Conservation (phyloP, 768 basidiomycete genomes). For the Zangia roseola region DNA sequence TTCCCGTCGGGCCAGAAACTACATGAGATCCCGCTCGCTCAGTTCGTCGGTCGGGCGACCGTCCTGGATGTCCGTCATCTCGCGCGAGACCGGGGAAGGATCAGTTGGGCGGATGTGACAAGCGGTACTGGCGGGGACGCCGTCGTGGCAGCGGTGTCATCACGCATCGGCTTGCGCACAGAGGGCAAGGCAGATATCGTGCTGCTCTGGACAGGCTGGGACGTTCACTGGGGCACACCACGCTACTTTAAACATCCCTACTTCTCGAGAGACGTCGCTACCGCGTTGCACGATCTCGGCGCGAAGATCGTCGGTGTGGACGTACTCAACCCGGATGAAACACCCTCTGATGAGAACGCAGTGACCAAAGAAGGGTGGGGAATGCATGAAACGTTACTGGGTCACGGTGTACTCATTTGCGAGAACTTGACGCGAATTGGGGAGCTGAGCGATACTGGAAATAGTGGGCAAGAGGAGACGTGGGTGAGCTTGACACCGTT, state of each 20-base stretch:
- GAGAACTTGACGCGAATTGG: slow-evolving; percentile 67
- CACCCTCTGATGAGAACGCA: slow-evolving; percentile 22
- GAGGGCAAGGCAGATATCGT: slow-evolving; percentile 39
- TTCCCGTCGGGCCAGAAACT: slow-evolving; percentile 54
- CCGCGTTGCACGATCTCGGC: slow-evolving; percentile 47
- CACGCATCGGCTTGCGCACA: slow-evolving; percentile 22
- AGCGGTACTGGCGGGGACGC: background rate
- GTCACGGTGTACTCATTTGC: slow-evolving; percentile 59
- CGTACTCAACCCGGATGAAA: slow-evolving; percentile 67
- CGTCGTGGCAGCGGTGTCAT: background rate
- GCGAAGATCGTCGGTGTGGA: slow-evolving; percentile 62
- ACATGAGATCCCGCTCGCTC: slow-evolving; percentile 53
- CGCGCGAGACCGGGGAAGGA: slow-evolving; percentile 42
- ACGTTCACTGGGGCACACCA: slow-evolving; percentile 47
- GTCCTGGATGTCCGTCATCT: slow-evolving; percentile 52
- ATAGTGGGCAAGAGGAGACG: slow-evolving; percentile 24
- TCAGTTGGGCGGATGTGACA: slow-evolving; percentile 47
- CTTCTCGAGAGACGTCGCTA: slow-evolving; percentile 53
- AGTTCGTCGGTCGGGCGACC: slow-evolving; percentile 54
- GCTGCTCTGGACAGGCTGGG: slow-evolving; percentile 71
- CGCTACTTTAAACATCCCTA: slow-evolving; percentile 65
- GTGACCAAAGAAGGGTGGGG: slow-evolving; percentile 35
- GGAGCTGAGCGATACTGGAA: slow-evolving; percentile 30
- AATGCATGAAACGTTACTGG: slow-evolving; percentile 62
- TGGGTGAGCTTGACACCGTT: slow-evolving; percentile 59